phyloP scores from a whole-genome alignment of 805 yeast species.

The Debaryomyces tyrocola region DNA sequence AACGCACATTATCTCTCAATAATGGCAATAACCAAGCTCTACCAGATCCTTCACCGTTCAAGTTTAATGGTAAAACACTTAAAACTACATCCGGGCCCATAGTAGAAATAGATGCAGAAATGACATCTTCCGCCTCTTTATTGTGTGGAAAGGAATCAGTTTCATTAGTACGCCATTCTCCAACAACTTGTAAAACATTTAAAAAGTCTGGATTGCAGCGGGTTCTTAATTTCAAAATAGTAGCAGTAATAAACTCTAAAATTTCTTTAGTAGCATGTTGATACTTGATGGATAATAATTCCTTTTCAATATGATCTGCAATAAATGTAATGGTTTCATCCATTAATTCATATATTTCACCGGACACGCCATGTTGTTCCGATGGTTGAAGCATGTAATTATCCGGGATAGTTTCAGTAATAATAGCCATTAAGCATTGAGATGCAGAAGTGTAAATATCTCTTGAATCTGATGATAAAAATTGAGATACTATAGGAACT shows the following conservation, averaged over 20 bases:
- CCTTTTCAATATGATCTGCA: constrained; percentile 52
- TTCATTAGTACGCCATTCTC: constrained; percentile 84
- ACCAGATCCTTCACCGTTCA: constrained; percentile 66
- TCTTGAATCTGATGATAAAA: constrained; percentile 62
- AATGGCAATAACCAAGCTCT: constrained; percentile 95
- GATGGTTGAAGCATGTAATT: constrained; percentile 55
- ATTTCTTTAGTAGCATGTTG: constrained; percentile 75
- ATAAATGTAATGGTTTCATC: constrained; percentile 55
- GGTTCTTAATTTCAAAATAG: constrained; percentile 61
- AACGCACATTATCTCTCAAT: constrained; percentile 79
- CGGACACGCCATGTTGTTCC: constrained; percentile 36
- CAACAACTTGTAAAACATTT: constrained; percentile 67
- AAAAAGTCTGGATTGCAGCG: constrained; percentile 73
- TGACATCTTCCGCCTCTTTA: constrained; percentile 75
- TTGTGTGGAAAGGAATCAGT: constrained; percentile 64
- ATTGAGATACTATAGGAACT: constrained; percentile 53
- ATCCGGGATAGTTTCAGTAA: constrained; percentile 67
- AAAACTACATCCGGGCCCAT: constrained; percentile 88
- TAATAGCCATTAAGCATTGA: constrained; percentile 79
- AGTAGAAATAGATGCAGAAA: constrained; percentile 74
- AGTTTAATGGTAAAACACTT: constrained; percentile 73
- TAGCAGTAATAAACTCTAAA: constrained; percentile 62
- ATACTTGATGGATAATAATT: constrained; percentile 68
- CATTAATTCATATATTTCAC: constrained; percentile 52
- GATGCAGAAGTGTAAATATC: constrained; percentile 75